Conservation (phyloP, 768 basidiomycete genomes). For the Glaciozyma martinii region DNA sequence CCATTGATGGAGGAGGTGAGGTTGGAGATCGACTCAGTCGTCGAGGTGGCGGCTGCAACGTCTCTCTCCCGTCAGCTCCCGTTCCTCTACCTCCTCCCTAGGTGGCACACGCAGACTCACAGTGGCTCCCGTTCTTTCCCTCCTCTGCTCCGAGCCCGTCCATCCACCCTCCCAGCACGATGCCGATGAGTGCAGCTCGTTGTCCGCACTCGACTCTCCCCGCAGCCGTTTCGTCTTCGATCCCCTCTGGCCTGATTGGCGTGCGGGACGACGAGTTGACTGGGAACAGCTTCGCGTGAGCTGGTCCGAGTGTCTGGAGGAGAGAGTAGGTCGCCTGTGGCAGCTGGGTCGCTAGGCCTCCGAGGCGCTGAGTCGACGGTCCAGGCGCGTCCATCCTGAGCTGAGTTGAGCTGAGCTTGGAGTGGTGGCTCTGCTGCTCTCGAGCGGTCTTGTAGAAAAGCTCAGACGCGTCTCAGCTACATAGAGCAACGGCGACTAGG, state of each 20-base stretch:
- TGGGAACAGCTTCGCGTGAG: neutral
- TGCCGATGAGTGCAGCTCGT: conserved; percentile 18
- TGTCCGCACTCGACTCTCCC: neutral
- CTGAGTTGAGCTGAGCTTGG: no score
- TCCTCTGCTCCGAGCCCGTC: conserved; percentile 22
- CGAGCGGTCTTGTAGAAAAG: no score
- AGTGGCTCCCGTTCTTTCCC: conserved; percentile 1
- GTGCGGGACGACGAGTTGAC: neutral
- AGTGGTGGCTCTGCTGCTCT: no score
- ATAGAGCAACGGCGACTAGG: no score
- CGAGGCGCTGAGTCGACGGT: neutral
- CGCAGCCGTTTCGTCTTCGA: neutral
- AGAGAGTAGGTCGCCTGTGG: neutral
- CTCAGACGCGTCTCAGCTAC: no score
- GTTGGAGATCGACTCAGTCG: conserved; percentile 11
- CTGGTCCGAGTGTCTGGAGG: neutral
- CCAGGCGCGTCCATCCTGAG: no score
- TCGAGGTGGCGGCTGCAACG: neutral
- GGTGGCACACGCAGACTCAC: neutral
- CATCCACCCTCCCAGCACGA: conserved; percentile 28
- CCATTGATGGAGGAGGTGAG: conserved; percentile 15
- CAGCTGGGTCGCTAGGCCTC: neutral
- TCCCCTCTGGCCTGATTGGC: neutral
- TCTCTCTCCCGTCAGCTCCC: neutral
- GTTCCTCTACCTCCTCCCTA: neutral